Conservation (phyloP, 306 rosid species). For the Pyrus pyrifolia region DNA sequence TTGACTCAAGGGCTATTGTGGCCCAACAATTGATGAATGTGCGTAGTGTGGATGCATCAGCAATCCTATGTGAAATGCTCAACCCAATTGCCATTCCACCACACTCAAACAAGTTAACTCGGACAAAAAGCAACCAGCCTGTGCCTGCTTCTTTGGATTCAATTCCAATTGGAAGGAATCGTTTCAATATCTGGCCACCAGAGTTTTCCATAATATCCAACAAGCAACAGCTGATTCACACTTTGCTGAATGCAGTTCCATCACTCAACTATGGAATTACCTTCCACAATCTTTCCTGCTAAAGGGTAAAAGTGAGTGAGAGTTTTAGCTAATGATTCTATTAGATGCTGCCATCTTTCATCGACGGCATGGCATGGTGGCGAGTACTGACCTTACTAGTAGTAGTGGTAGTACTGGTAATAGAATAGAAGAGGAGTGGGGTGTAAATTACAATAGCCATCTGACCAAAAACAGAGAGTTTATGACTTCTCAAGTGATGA, state of each 20-base stretch:
- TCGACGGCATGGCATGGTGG: neutral
- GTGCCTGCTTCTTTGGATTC: neutral
- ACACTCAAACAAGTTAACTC: constrained; percentile 10
- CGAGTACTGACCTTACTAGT: neutral
- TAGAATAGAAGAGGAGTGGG: constrained; percentile 19
- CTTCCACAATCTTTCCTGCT: constrained; percentile 32
- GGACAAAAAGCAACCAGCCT: constrained; percentile 26
- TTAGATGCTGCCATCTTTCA: constrained; percentile 19
- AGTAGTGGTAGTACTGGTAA: neutral
- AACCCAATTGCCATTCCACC: constrained; percentile 2
- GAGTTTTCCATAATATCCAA: constrained; percentile 17
- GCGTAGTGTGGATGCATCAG: neutral
- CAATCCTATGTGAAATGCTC: neutral
- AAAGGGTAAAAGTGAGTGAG: constrained; percentile 39
- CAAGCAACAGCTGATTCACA: constrained; percentile 16
- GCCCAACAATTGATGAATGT: neutral
- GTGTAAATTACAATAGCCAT: constrained; percentile 5
- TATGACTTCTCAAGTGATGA: constrained; percentile 10
- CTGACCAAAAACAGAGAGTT: constrained; percentile 19
- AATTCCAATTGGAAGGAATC: constrained; percentile 21
- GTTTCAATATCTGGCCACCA: neutral
- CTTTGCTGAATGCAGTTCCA: constrained; percentile 24
- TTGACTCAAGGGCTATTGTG: neutral
- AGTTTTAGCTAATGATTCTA: constrained; percentile 37
- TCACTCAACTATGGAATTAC: constrained; percentile 26